Evolutionary conservation across 805 yeast species (phyloP), one percentile per base, ranked within the genome.

Genomic region (Pichia manshurica): DNA sequence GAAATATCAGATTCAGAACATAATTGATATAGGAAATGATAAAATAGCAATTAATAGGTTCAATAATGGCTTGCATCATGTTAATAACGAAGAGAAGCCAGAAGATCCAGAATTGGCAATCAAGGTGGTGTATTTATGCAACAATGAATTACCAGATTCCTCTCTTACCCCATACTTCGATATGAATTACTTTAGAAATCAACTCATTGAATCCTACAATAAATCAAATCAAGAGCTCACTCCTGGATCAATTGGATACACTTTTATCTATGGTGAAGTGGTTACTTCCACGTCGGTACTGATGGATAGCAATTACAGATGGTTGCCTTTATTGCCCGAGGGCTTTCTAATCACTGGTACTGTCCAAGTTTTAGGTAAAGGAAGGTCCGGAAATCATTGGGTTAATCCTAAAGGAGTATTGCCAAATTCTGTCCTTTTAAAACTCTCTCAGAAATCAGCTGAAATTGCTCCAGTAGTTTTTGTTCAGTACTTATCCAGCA

Each of bases 301-400:
- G 59, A 69, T 93, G 55, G 96, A 91, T 59, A 72, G 76, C 38
- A 93, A 93, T 63, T 74, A 79, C 41, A 60, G 70, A 12, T 60
- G 87, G 33, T 64, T 91, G 47, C 66, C 72, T 7, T 58, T 68
- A 32, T 62, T 86, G 23, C 96, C 96, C 1, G 72, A 80, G 23
- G 96, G 96, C 0, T 75, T 81, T 10, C 70, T 80, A 1, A 64
- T 82, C 10, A 74, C 81, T 3, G 96, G 95, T 0, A 82, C 90
- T 1, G 78, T 84, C 3, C 99, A 93, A 64, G 82, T 87, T 1
- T 77, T 88, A 0, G 99, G 99, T 1, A 73, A 91, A 42, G 99
- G 99, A 2, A 78, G 99, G 48, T 95, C 97, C 15, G 95, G 93
- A 1, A 93, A 93, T 55, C 82, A 81, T 2, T 93, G 99, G 99